phyloP scores from a whole-genome alignment of 345 rosid species.

The Rubroshorea leprosula region DNA sequence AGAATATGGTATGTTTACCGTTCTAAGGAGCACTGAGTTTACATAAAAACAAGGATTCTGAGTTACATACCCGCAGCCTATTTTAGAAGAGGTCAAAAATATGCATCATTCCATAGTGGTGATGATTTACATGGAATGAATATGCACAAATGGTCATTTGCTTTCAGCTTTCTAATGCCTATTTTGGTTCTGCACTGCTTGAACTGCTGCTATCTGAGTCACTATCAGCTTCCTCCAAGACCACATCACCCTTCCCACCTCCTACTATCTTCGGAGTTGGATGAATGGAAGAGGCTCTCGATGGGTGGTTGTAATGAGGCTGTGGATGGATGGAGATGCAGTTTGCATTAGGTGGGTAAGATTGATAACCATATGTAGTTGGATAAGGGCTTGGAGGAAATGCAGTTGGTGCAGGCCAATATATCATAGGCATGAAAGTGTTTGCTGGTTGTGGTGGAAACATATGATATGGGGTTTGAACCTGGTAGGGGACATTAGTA shows the following conservation, averaged over 20 bases:
- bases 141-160: background rate
- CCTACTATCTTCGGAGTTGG: conserved; percentile 16
- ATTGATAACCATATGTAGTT: conserved; percentile 23
- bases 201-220: conserved; percentile 38
- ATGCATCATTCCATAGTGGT: background rate
- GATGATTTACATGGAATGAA: conserved; percentile 10
- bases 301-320: conserved; percentile 27
- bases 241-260: conserved; percentile 13
- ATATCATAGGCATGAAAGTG: conserved; percentile 46
- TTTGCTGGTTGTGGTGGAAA: conserved; percentile 32
- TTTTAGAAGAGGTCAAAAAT: background rate
- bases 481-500: conserved; percentile 21
- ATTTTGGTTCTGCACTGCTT: conserved; percentile 28
- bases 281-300: conserved; percentile 9
- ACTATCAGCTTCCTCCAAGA: conserved; percentile 25
- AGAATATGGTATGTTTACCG: background rate
- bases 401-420: conserved; percentile 41
- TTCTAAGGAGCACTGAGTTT: background rate
- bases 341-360: conserved; percentile 28
- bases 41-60: too few species aligned
- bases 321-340: conserved; percentile 28
- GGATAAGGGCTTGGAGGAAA: conserved; percentile 34
- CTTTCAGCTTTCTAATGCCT: conserved; percentile 18
- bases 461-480: conserved; percentile 26
- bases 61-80: too few species aligned